Evolutionary conservation across 2,329 filamentous ascomycete species (phyloP).

Genomic region (Fusarium paranaense): DNA sequence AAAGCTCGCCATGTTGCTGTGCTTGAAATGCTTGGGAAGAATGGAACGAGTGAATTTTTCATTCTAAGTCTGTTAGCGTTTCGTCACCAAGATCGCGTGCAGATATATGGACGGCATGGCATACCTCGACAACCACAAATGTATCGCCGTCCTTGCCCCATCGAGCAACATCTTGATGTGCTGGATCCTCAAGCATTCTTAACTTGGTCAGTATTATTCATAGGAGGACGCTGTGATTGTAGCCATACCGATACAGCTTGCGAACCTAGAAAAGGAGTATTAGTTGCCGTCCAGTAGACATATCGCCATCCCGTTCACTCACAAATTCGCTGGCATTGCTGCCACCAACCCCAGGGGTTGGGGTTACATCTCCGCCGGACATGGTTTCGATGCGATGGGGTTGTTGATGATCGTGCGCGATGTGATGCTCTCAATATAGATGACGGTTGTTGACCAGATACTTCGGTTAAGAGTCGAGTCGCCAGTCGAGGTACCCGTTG

Average conservation of each 20-base stretch:
- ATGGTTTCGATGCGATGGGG: slow-evolving; percentile 35
- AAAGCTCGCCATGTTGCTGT: slow-evolving; percentile 98
- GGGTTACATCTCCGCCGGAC: slow-evolving; percentile 50
- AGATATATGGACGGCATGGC: slow-evolving; percentile 32
- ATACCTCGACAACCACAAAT: slow-evolving; percentile 96
- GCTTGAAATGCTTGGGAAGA: slow-evolving; percentile 98
- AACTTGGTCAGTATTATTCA: slow-evolving; percentile 22
- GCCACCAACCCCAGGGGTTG: slow-evolving; percentile 55
- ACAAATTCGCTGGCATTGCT: slow-evolving; percentile 98
- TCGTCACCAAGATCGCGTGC: slow-evolving; percentile 8
- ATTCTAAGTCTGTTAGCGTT: slow-evolving; percentile 69
- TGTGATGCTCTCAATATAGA: slow-evolving; percentile 2
- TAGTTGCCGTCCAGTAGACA: slow-evolving; percentile 28
- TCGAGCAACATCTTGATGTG: slow-evolving; percentile 90
- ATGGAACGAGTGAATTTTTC: slow-evolving; percentile 99
- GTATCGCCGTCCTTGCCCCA: slow-evolving; percentile 97
- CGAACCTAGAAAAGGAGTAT: slow-evolving; percentile 75
- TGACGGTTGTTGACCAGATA: slow-evolving; percentile 1
- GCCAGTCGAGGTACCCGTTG: slow-evolving; percentile 22
- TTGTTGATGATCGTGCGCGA: slow-evolving; percentile 8
- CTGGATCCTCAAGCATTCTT: slow-evolving; percentile 91
- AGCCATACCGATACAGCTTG: slow-evolving; percentile 92
- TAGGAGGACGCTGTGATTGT: not conserved
- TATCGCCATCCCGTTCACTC: slow-evolving; percentile 56
- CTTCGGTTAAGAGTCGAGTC: slow-evolving; percentile 25